A percentile compares a stretch with the other conserved stretches of the same genome.
These are phyloP conservation scores for Colletotrichum godetiae DNA, from an alignment of 2,329 filamentous ascomycete species.

Conservation along the genomic window DNA sequence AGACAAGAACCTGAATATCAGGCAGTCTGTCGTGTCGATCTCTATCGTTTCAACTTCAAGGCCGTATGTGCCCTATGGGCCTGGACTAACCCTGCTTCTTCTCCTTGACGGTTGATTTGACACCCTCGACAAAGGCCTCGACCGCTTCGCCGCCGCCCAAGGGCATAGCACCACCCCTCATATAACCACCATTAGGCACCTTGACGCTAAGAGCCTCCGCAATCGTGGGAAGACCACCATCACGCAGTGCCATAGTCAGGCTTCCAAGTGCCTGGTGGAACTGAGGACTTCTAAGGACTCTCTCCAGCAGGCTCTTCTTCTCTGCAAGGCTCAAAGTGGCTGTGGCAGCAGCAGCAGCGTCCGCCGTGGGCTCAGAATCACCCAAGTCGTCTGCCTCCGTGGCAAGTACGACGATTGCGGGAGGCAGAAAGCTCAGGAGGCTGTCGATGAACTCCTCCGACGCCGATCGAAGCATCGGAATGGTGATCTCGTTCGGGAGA, in stretches of 20 bases:
- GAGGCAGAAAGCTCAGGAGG: constrained; percentile 82
- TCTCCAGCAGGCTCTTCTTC: constrained; percentile 84
- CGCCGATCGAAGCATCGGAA: constrained; percentile 77
- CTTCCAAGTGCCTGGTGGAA: constrained; percentile 88
- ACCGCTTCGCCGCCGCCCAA: constrained; percentile 90
- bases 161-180: constrained; percentile 82
- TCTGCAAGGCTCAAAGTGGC: constrained; percentile 78
- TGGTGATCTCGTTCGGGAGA: constrained; percentile 79
- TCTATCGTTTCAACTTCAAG: constrained; percentile 18
- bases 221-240: constrained; percentile 90
- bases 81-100: constrained; percentile 44
- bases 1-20: background rate
- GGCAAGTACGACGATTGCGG: constrained; percentile 80
- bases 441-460: constrained; percentile 76
- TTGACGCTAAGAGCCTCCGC: constrained; percentile 85
- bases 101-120: constrained; percentile 82
- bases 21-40: constrained; percentile 4
- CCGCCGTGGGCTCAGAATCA: constrained; percentile 74
- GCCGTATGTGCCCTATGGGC: background rate
- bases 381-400: constrained; percentile 69
- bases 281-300: constrained; percentile 89
- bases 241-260: constrained; percentile 86
- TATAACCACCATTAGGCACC: constrained; percentile 85
- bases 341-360: constrained; percentile 78
- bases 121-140: constrained; percentile 89